Evolutionary conservation across 345 rosid species (phyloP).

Genomic region (Rhodomyrtus tomentosa): DNA sequence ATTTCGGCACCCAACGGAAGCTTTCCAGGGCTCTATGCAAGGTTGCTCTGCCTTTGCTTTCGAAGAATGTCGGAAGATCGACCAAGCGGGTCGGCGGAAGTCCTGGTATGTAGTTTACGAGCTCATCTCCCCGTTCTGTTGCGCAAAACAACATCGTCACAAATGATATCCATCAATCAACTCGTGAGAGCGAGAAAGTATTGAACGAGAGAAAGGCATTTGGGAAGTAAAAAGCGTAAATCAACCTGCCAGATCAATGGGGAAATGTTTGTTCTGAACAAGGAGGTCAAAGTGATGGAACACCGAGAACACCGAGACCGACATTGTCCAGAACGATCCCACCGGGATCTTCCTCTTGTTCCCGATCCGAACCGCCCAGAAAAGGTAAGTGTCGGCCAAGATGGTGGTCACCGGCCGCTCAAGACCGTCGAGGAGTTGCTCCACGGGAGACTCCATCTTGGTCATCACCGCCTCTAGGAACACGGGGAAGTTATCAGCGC

Average conservation of each 20-base stretch:
- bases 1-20: not conserved
- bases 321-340: not conserved
- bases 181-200: not conserved
- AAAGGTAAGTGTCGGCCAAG: not conserved
- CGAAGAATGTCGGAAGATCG: constrained; percentile 11
- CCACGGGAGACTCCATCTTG: constrained; percentile 8
- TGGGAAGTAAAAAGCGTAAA: not conserved
- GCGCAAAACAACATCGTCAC: not conserved
- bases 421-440: not conserved
- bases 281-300: constrained; percentile 2
- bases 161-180: not conserved
- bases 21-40: not conserved
- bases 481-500: not conserved
- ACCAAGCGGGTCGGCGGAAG: constrained; percentile 10
- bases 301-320: constrained; percentile 2
- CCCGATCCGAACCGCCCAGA: not conserved
- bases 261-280: not conserved
- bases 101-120: constrained; percentile 22
- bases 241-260: not conserved
- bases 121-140: constrained; percentile 11
- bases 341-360: not conserved
- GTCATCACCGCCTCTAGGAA: constrained; percentile 7
- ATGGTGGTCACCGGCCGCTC: not conserved
- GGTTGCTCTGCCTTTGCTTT: not conserved
- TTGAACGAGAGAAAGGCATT: not conserved